Base-by-base conservation (phyloP, 2,329 filamentous ascomycete genomes). In the Paracoccidioides lutzii region DNA sequence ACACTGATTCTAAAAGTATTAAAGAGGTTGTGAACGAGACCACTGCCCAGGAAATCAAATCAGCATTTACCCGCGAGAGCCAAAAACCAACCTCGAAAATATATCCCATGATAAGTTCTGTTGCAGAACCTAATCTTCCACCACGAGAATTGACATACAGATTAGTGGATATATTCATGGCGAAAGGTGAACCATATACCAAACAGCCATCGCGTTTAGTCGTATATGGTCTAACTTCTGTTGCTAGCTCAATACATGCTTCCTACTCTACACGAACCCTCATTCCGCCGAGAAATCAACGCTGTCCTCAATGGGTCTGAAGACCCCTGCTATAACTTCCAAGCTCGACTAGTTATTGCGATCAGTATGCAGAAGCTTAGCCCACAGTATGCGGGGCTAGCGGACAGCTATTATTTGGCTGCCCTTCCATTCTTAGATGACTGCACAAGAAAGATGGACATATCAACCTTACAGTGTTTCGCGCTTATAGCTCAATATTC, bases 321-420 rank as follows among this genome's bases (percentile, higher is more conserved):
- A 4, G 87, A 95, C 62, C 78, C 89, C 0, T 91, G 90, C 68
- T 84, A 90, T 66, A 90, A 93, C 64, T 97, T 96, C 64, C 81
- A 91, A 46, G 75, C 94, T 52, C 84, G 88, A 57, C 90, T 97
- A 82, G 88, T 96, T 54, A 83, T 97, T 65, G 91, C 93, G 35
- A 95, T 96, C 65, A 91, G 89, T 68, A 81, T 97, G 71, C 91
- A 97, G 71, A 95, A 94, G 70, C 78, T 96, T 64, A 88, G 90
- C 66, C 81, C 85, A 0, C 84, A 88, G 61, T 97, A 93, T 69
- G 90, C 90, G n/a, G 90, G 90, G 30, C 76, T 97, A 33, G 91
- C 93, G 35, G 91, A 97, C 71, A 90, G 89, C 67, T 97, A 95
- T 72, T 97, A 96, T 66, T 78, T 96, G 28, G 87, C 90, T 30